A percentile compares a stretch with the other conserved stretches of the same genome.
Evolutionary conservation across 306 rosid species (phyloP).

Genomic region (Lathyrus oleraceus): DNA sequence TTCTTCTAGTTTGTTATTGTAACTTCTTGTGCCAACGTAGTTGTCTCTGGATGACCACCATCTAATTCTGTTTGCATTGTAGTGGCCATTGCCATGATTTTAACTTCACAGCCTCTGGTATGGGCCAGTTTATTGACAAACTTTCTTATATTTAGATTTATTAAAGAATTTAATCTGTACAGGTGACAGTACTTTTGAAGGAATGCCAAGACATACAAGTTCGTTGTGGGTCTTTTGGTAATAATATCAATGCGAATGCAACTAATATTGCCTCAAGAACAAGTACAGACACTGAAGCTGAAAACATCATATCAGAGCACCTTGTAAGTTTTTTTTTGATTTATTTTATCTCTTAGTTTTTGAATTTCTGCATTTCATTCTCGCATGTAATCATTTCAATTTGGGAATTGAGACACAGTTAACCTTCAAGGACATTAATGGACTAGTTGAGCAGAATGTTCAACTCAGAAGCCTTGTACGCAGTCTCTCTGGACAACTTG

Average conservation of each 20-base stretch:
- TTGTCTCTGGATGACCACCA: neutral
- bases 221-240: conserved; percentile 67
- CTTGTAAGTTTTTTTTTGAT: conserved; percentile 57
- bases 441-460: conserved; percentile 88
- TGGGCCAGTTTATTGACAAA: neutral
- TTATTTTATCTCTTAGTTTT: neutral
- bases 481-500: conserved; percentile 75
- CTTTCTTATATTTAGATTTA: conserved; percentile 4
- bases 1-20: neutral
- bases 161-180: conserved; percentile 23
- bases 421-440: conserved; percentile 95
- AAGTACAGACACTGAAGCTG: conserved; percentile 58
- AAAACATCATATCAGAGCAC: conserved; percentile 73
- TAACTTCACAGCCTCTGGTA: neutral
- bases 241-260: conserved; percentile 44
- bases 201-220: conserved; percentile 95
- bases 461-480: conserved; percentile 92
- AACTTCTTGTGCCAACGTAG: neutral
- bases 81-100: neutral
- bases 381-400: conserved; percentile 10
- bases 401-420: conserved; percentile 54
- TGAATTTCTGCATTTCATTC: neutral
- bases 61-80: conserved; percentile 1
- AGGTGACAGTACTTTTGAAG: conserved; percentile 91
- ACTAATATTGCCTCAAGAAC: conserved; percentile 37